These are phyloP conservation scores for Mucor indicus DNA, from an alignment of 371 early-diverging fungal genomes.

Conservation along the genomic window DNA sequence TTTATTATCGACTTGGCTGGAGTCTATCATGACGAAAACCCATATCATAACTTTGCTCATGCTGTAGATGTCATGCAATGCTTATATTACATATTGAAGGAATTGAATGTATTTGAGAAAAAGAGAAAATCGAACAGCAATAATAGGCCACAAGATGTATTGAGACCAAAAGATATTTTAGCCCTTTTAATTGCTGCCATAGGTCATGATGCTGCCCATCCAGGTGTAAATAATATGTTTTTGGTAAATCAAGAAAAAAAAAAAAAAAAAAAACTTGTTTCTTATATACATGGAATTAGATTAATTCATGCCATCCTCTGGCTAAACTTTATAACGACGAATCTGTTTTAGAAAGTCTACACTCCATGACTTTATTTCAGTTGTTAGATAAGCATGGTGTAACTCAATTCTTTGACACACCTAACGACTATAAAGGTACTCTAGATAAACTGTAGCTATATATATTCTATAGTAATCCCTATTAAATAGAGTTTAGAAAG, in stretches of 20 bases:
- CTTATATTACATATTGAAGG: conserved; percentile 66
- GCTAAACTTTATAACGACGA: conserved; percentile 90
- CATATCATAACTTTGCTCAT: conserved; percentile 85
- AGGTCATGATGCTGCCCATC: conserved; percentile 84
- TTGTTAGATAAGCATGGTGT: conserved; percentile 70
- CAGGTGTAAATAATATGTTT: conserved; percentile 81
- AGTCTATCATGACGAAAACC: conserved; percentile 71
- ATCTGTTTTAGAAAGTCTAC: conserved; percentile 92
- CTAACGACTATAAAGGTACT: conserved; percentile 30
- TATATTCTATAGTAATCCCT: not conserved
- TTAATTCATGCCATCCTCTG: conserved; percentile 72
- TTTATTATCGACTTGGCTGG: conserved; percentile 60
- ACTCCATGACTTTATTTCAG: conserved; percentile 81
- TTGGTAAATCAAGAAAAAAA: conserved; percentile 42
- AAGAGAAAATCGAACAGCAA: too few relatives aligned
- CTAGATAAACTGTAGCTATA: not conserved
- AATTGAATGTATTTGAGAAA: conserved; percentile 46
- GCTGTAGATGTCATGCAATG: conserved; percentile 87
- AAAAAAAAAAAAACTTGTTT: not conserved
- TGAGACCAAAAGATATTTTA: conserved; percentile 66
- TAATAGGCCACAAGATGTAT: conserved; percentile 36
- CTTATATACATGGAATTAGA: conserved; percentile 20
- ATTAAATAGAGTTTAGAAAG: conserved; percentile 56
- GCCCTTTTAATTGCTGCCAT: conserved; percentile 75
- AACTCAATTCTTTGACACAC: conserved; percentile 26